phyloP scores from a whole-genome alignment of 1,284 basidiomycete species.

The Ustilago hordei region DNA sequence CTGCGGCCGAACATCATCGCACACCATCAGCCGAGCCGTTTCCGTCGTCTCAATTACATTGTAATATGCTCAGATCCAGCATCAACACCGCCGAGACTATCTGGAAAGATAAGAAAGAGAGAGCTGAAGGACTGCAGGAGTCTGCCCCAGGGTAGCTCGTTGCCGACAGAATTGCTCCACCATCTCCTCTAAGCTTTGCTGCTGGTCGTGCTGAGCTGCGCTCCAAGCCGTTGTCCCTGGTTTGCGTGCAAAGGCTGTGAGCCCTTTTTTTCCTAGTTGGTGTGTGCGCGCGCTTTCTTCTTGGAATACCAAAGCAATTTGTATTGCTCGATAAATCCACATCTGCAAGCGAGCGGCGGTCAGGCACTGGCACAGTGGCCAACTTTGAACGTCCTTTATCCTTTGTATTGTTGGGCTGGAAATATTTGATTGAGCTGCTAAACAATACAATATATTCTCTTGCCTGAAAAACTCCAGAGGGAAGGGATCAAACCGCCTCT shows the following conservation, averaged over 20 bases:
- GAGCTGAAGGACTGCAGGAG: neutral
- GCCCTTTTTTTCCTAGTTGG: conserved; percentile 8
- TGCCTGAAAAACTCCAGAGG: neutral
- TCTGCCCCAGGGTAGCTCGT: too few species aligned
- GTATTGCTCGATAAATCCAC: conserved; percentile 3
- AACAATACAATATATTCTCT: neutral
- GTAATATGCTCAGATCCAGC: neutral
- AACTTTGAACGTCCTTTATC: neutral
- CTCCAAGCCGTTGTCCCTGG: neutral
- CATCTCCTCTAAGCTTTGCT: neutral
- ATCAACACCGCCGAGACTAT: too few species aligned
- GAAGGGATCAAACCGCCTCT: conserved; percentile 2
- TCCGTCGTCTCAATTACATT: neutral
- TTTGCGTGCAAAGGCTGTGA: neutral
- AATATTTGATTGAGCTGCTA: neutral
- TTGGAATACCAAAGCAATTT: conserved; percentile 12
- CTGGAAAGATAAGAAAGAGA: neutral
- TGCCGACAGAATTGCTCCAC: neutral
- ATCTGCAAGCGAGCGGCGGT: neutral
- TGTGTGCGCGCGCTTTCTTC: conserved; percentile 35
- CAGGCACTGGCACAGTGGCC: conserved; percentile 7
- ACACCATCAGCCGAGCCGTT: neutral
- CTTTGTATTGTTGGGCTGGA: conserved; percentile 8
- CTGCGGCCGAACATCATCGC: neutral
- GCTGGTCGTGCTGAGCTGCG: neutral